These are phyloP conservation scores for Bauhinia variegata DNA, from an alignment of 306 rosid species.

Conservation along the genomic window DNA sequence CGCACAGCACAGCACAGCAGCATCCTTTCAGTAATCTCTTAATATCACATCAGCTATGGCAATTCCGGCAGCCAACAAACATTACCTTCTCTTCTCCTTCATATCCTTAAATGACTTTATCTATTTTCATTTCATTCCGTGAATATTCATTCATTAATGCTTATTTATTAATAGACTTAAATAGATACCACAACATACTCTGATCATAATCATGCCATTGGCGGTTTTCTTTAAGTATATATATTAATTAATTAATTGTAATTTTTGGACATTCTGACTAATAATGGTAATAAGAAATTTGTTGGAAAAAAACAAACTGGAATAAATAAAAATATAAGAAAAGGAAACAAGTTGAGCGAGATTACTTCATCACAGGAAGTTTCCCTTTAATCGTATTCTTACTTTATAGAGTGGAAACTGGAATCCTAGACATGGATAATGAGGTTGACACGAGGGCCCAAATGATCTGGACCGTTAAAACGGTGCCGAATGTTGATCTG, in stretches of 20 bases:
- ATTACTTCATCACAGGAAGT: constrained; percentile 4
- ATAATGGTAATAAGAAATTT: constrained; percentile 15
- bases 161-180: no score
- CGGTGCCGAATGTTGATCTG: constrained; percentile 30
- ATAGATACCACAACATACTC: neutral
- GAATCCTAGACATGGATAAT: constrained; percentile 27
- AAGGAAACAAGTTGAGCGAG: constrained; percentile 25
- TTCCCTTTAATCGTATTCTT: no score
- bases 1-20: no score
- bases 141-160: no score
- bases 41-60: no score
- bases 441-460: constrained; percentile 36
- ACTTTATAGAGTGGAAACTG: no score
- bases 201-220: constrained; percentile 15
- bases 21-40: no score
- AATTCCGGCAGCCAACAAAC: no score
- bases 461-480: constrained; percentile 49
- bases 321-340: neutral
- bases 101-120: neutral
- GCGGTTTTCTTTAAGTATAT: no score
- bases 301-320: neutral
- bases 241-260: neutral
- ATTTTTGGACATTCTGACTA: constrained; percentile 11
- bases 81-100: no score
- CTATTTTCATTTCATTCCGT: neutral